Percentiles rank a stretch among this genome's conserved stretches.
phyloP scores from a whole-genome alignment of 345 rosid species.

The Corymbia maculata region DNA sequence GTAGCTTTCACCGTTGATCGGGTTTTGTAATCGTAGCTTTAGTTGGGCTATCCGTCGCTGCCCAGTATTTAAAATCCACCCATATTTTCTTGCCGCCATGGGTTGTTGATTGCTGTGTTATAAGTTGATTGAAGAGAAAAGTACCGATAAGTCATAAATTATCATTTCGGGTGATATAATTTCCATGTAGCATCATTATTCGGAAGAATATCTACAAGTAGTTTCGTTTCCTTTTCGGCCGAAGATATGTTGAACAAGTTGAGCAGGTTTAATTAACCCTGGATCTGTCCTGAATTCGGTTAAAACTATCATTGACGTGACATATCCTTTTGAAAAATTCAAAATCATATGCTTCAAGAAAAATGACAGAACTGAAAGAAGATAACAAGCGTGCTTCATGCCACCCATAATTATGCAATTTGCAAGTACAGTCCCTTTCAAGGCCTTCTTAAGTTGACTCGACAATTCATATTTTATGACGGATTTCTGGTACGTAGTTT shows the following conservation, averaged over 20 bases:
- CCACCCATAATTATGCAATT: neutral
- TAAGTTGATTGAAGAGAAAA: neutral
- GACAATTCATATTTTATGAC: neutral
- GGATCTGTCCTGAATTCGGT: neutral
- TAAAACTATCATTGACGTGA: neutral
- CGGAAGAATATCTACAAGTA: neutral
- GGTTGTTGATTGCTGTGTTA: neutral
- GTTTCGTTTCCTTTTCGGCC: neutral
- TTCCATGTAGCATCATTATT: neutral
- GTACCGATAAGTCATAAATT: neutral
- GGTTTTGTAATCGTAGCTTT: no score
- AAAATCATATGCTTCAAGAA: neutral
- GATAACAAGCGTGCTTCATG: neutral
- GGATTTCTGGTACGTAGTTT: neutral
- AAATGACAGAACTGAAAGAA: neutral
- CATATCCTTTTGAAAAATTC: neutral
- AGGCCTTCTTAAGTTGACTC: neutral
- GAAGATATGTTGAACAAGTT: neutral
- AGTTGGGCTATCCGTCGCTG: no score
- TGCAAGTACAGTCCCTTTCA: neutral
- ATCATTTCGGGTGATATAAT: neutral
- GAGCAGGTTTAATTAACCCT: neutral
- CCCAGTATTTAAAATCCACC: no score
- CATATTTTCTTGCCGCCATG: no score
- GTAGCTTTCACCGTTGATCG: no score